Evolutionary conservation across 108 stramenopile species (phyloP).

Genomic region (Ochromonas danica): DNA sequence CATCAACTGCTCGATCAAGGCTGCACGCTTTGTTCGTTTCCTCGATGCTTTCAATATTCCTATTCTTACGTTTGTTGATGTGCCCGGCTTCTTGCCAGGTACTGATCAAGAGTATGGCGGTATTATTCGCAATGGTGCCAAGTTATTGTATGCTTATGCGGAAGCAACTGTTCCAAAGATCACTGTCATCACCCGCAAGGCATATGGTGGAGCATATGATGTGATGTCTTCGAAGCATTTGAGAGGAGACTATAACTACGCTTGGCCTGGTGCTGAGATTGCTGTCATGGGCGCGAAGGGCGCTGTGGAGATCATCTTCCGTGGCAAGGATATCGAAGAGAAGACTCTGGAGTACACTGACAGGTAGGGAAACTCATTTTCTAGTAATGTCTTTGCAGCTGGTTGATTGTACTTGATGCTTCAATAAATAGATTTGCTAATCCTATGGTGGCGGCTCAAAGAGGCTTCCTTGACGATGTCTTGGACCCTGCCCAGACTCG

Average conservation of each 20-base stretch:
- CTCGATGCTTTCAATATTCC: constrained; percentile 98
- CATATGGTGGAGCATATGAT: constrained; percentile 99
- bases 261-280: constrained; percentile 94
- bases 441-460: constrained; percentile 89
- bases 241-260: constrained; percentile 92
- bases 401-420: neutral
- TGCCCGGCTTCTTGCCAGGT: constrained; percentile 98
- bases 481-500: constrained; percentile 90
- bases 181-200: constrained; percentile 97
- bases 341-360: constrained; percentile 60
- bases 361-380: neutral
- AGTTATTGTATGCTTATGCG: constrained; percentile 96
- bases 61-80: constrained; percentile 98
- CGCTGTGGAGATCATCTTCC: constrained; percentile 96
- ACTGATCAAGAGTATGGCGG: constrained; percentile 66
- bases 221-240: constrained; percentile 98
- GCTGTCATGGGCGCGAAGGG: constrained; percentile 99
- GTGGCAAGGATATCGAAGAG: constrained; percentile 90
- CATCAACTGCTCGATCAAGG: constrained; percentile 90
- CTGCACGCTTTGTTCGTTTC: constrained; percentile 94
- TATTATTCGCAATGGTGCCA: constrained; percentile 95
- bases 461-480: constrained; percentile 85
- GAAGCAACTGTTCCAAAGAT: constrained; percentile 94
- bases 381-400: too few species aligned
- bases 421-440: constrained; percentile 72